phyloP scores from a whole-genome alignment of 176 grass and related monocot genomes.

The Chrysopogon serrulatus region DNA sequence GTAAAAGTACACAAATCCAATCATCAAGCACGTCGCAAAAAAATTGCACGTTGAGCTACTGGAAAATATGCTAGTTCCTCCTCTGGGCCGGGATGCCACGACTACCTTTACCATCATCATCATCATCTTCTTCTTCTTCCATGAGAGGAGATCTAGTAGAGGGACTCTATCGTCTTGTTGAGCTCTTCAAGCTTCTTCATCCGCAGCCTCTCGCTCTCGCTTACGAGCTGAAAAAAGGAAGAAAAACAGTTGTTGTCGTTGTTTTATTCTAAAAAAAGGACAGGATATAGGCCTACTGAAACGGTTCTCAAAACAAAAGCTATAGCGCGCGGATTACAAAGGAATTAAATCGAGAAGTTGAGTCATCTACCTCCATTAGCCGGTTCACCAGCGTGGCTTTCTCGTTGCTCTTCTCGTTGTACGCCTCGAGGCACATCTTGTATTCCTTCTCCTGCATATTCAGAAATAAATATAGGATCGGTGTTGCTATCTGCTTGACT shows the following conservation, averaged over 20 bases:
- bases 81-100: background rate
- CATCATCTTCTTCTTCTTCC: background rate
- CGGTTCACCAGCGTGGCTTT: slow-evolving; percentile 30
- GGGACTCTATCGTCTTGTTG: slow-evolving; percentile 34
- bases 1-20: background rate
- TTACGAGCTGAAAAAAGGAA: slow-evolving; percentile 25
- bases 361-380: slow-evolving; percentile 25
- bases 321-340: background rate
- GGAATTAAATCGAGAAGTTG: background rate
- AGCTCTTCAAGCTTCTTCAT: slow-evolving; percentile 49
- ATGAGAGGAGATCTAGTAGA: slow-evolving; percentile 1
- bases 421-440: slow-evolving; percentile 28
- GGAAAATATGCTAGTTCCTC: background rate
- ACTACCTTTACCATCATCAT: background rate
- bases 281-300: too few relatives aligned
- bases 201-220: slow-evolving; percentile 35
- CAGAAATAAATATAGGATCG: background rate
- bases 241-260: background rate
- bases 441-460: slow-evolving; percentile 36
- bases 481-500: too few relatives aligned
- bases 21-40: background rate
- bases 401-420: slow-evolving; percentile 42
- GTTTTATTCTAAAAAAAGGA: too few relatives aligned
- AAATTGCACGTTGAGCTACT: background rate
- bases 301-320: background rate